A percentile compares a stretch with the other conserved stretches of the same genome.
These are phyloP conservation scores for Phytophthora pluvialis DNA, from an alignment of 352 stramenopile species.

Conservation along the genomic window DNA sequence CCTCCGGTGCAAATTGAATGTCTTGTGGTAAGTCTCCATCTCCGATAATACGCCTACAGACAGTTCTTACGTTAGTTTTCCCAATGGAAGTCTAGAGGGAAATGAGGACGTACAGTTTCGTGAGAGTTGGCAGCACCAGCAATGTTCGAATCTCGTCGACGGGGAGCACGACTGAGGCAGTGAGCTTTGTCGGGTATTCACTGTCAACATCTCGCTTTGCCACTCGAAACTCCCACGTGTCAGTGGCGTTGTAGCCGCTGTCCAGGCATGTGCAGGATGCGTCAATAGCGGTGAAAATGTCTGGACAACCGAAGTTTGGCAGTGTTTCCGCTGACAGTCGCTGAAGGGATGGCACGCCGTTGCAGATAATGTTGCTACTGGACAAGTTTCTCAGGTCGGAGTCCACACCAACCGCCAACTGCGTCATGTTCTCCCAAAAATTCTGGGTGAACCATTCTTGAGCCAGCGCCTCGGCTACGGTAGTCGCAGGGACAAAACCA, in stretches of 20 bases:
- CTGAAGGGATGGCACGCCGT: constrained; percentile 37
- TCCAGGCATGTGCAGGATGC: constrained; percentile 39
- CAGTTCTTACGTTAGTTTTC: not conserved
- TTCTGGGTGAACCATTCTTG: constrained; percentile 43
- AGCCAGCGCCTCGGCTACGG: constrained; percentile 29
- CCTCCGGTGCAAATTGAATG: constrained; percentile 36
- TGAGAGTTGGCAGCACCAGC: constrained; percentile 34
- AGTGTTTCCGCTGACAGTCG: constrained; percentile 14
- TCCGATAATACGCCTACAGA: constrained; percentile 35
- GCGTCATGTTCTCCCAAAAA: constrained; percentile 38
- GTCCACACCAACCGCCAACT: constrained; percentile 38
- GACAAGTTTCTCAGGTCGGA: constrained; percentile 32
- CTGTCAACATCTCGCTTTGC: constrained; percentile 9
- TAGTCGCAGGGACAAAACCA: constrained; percentile 23
- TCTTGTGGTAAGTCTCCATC: constrained; percentile 25
- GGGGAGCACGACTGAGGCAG: constrained; percentile 25
- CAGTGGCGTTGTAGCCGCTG: constrained; percentile 19
- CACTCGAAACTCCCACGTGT: constrained; percentile 40
- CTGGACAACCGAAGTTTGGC: constrained; percentile 40
- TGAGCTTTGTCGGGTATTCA: constrained; percentile 21
- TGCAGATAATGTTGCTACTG: constrained; percentile 36
- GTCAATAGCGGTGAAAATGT: constrained; percentile 40
- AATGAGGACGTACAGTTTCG: constrained; percentile 30
- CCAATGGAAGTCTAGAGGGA: no score
- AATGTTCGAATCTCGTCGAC: constrained; percentile 39